Conservation (phyloP, 2,329 filamentous ascomycete genomes). For the Chaetomiaceae sp. region DNA sequence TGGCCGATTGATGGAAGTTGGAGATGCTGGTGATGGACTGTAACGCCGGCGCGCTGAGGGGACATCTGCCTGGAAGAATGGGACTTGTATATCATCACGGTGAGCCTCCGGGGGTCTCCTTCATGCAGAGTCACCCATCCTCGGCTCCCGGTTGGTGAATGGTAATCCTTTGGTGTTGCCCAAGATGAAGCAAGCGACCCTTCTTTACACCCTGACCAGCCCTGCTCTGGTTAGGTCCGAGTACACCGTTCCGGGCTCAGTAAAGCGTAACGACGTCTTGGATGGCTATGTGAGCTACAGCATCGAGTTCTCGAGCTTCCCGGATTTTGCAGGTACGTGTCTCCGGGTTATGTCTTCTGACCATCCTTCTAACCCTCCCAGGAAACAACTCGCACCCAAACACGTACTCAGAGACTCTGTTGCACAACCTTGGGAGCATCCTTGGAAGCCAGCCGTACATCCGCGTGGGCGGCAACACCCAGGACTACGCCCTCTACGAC, state of each 20-base stretch:
- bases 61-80: neutral
- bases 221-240: slow-evolving; percentile 12
- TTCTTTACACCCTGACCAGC: slow-evolving; percentile 8
- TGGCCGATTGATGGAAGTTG: slow-evolving; percentile 10
- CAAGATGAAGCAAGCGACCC: slow-evolving; percentile 13
- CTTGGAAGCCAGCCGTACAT: slow-evolving; percentile 56
- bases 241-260: slow-evolving; percentile 17
- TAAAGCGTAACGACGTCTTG: slow-evolving; percentile 30
- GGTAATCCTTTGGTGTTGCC: neutral
- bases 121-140: too few relatives aligned
- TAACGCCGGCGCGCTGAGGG: neutral
- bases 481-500: slow-evolving; percentile 61
- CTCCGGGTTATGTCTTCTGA: slow-evolving; percentile 33
- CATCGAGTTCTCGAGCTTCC: slow-evolving; percentile 39
- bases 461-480: slow-evolving; percentile 63
- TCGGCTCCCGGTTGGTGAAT: too few relatives aligned
- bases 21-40: neutral
- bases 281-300: slow-evolving; percentile 40
- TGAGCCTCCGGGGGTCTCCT: too few relatives aligned
- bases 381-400: slow-evolving; percentile 54
- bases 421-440: slow-evolving; percentile 52
- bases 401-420: slow-evolving; percentile 54
- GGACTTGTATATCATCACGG: neutral
- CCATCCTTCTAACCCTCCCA: slow-evolving; percentile 47
- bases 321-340: slow-evolving; percentile 28